Evolutionary conservation across 2,329 filamentous ascomycete genomes (phyloP).

Genomic region (Emmonsiellopsis sp.): DNA sequence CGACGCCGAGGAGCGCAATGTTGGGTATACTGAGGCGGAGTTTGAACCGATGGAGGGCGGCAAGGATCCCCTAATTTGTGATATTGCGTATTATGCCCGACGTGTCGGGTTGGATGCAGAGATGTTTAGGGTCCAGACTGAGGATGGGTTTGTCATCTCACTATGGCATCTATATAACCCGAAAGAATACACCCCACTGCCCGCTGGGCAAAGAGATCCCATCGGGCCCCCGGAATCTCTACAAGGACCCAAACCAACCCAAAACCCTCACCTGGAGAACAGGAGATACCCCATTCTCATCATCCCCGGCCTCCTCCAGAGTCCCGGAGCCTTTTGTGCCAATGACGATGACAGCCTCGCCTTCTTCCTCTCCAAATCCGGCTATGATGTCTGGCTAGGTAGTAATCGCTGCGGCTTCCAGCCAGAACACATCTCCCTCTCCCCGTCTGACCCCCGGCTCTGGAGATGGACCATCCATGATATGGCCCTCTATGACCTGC

Average conservation of each 20-base stretch:
- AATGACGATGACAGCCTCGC: conserved; percentile 85
- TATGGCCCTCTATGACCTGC: conserved; percentile 82
- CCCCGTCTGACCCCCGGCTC: conserved; percentile 74
- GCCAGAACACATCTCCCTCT: conserved; percentile 63
- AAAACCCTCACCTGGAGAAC: conserved; percentile 19
- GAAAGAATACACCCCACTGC: conserved; percentile 52
- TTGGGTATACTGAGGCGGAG: conserved; percentile 23
- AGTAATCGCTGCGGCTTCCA: conserved; percentile 85
- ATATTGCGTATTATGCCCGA: conserved; percentile 77
- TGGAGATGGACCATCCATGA: conserved; percentile 95
- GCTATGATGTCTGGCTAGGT: conserved; percentile 91
- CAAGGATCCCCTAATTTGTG: conserved; percentile 64
- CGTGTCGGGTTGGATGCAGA: conserved; percentile 82
- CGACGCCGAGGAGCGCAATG: conserved; percentile 29
- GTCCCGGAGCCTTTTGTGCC: conserved; percentile 75
- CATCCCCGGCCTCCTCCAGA: conserved; percentile 82
- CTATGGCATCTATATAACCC: conserved; percentile 88
- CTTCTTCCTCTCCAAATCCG: conserved; percentile 84
- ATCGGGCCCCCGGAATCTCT: not conserved
- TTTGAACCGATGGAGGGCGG: conserved; percentile 72
- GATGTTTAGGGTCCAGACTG: conserved; percentile 74
- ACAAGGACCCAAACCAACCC: not conserved
- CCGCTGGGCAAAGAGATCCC: not conserved
- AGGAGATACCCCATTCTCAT: conserved; percentile 74
- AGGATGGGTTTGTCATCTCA: conserved; percentile 84